These are phyloP conservation scores for Penicillium simplicissimum DNA, from an alignment of 495 filamentous ascomycete species.

Conservation along the genomic window DNA sequence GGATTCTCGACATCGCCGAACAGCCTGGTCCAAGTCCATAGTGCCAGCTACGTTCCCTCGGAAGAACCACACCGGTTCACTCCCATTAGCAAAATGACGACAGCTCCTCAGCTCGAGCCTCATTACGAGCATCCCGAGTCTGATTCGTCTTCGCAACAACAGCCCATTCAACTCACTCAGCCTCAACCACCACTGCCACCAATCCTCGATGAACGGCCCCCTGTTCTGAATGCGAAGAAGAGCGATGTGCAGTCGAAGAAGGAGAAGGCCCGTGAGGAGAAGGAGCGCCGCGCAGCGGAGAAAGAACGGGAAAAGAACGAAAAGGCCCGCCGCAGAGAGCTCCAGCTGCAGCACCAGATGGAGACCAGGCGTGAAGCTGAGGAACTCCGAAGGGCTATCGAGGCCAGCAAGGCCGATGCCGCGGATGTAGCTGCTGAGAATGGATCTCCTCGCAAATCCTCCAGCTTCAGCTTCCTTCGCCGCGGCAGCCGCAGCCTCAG, in stretches of 20 bases:
- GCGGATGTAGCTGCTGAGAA: constrained; percentile 36
- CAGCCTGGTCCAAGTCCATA: constrained; percentile 42
- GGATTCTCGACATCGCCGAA: constrained; percentile 30
- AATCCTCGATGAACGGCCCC: constrained; percentile 36
- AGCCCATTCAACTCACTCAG: constrained; percentile 16
- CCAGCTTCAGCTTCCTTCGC: constrained; percentile 53
- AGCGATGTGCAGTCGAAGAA: constrained; percentile 49
- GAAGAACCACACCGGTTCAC: constrained; percentile 53
- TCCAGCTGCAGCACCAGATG: constrained; percentile 52
- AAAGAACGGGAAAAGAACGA: constrained; percentile 67
- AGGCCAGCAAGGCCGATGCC: constrained; percentile 51
- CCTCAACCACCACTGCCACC: constrained; percentile 38
- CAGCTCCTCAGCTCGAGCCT: constrained; percentile 54
- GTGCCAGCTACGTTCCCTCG: constrained; percentile 40
- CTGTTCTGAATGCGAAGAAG: constrained; percentile 41
- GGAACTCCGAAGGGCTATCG: constrained; percentile 58
- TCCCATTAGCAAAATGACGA: constrained; percentile 59
- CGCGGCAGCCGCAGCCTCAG: constrained; percentile 63
- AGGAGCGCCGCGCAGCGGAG: constrained; percentile 64
- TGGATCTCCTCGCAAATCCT: constrained; percentile 40
- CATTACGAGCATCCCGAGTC: constrained; percentile 36
- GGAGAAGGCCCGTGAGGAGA: constrained; percentile 57
- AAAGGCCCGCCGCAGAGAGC: constrained; percentile 64
- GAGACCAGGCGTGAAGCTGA: constrained; percentile 55
- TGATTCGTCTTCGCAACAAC: constrained; percentile 21